Evolutionary conservation across 441 rosid species (phyloP).

Genomic region (Croton setiger): DNA sequence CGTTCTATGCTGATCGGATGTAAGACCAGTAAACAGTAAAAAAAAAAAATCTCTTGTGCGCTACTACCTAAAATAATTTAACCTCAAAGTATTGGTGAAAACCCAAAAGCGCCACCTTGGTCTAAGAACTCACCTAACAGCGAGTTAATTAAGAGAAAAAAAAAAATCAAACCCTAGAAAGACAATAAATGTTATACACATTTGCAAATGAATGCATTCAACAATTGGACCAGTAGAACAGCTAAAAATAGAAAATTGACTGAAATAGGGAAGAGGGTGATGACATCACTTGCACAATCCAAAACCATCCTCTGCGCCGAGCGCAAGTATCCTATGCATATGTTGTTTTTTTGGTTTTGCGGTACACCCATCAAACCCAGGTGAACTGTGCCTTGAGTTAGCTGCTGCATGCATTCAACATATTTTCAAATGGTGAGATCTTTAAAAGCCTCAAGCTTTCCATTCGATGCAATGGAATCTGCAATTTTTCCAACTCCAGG

Average conservation of each 20-base stretch:
- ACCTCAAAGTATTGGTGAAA: constrained; percentile 18
- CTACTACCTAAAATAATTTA: constrained; percentile 14
- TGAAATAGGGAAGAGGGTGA: constrained; percentile 8
- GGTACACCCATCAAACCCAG: constrained; percentile 15
- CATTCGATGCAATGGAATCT: constrained; percentile 52
- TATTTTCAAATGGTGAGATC: constrained; percentile 55
- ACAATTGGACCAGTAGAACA: constrained; percentile 20
- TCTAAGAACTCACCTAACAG: constrained; percentile 30
- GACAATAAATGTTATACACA: constrained; percentile 47
- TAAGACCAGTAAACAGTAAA: constrained; percentile 23
- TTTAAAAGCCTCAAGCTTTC: constrained; percentile 71
- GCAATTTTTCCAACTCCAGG: constrained; percentile 37
- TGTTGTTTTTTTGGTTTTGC: constrained; percentile 14
- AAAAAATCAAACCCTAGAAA: constrained; percentile 22
- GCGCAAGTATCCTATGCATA: constrained; percentile 11
- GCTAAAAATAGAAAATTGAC: constrained; percentile 16
- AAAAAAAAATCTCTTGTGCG: constrained; percentile 25
- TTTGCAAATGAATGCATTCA: constrained; percentile 44
- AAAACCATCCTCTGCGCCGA: not conserved
- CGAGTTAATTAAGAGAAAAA: constrained; percentile 20
- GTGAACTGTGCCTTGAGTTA: constrained; percentile 8
- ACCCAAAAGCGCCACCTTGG: constrained; percentile 28
- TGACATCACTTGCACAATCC: constrained; percentile 11
- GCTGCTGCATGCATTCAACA: constrained; percentile 22
- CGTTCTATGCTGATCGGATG: constrained; percentile 25